Base-by-base conservation (phyloP, 495 filamentous ascomycete species). In the Aspergillus biplanus region DNA sequence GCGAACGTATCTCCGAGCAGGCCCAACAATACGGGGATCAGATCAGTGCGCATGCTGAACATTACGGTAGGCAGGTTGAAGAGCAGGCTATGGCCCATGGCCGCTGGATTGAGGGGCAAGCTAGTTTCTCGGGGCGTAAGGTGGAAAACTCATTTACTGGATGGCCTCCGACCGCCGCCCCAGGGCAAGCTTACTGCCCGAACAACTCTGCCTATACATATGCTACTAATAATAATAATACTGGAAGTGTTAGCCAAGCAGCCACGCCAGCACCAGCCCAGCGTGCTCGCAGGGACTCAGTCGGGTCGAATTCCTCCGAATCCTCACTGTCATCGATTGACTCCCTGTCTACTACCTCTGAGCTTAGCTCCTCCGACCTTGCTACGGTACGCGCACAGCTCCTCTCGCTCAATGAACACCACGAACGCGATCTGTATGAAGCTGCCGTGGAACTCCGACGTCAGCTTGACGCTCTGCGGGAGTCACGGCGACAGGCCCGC, bases 71-170 rank as follows among this genome's bases (percentile, higher is more conserved):
- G 47, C 72, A 76, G 52, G 75, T 80, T 0, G 79, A 82, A 64
- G 76, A 79, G 48, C 75, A 77, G 37, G 78, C 78, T 4, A 59
- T 80, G 53, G 72, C 74, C 7, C 78, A 78, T 62, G 74, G 74
- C 15, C 70, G 76, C 11, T 80, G 78, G 77, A 59, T 80, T 9
- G 78, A 80, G 66, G 72, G 78, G 52, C 78, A 82, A 39, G 75
- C 78, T 12, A 52, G 73, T 4, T 58, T 74, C 11, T 61, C 69
- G 32, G 70, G 71, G 7, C 68, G 71, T 5, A 70, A 78, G 65
- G 64, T 67, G 53, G 66, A 70, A 50, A 52, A 42, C 37, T 11
- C 50, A 5, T 71, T 65, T 56, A 58, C 62, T 9, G 68, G 66
- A 35, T 67, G 65, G 68, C 18, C 46, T 8, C 44, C 42, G 27